Conservation (phyloP, 148 eudicot species). For the Silene latifolia region DNA sequence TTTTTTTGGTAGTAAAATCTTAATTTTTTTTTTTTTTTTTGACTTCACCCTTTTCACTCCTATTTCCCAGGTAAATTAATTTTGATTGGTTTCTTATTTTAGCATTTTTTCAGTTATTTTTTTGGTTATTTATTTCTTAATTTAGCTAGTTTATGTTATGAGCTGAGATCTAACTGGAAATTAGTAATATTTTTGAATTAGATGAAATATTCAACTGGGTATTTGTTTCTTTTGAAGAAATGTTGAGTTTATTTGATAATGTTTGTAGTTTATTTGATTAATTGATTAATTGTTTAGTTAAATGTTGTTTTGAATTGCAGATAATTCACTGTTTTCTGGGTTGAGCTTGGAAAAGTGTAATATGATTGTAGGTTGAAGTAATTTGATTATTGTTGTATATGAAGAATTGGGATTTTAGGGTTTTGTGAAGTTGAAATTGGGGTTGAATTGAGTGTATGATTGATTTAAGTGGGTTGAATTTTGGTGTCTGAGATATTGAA, state of each 20-base stretch:
- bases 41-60: conserved; percentile 1
- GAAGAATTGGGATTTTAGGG: conserved; percentile 17
- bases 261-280: neutral
- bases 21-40: neutral
- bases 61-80: neutral
- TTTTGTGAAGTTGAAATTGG: neutral
- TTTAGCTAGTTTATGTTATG: neutral
- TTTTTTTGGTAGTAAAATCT: conserved; percentile 6
- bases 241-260: neutral
- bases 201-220: neutral
- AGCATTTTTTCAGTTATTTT: neutral
- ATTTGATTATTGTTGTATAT: conserved; percentile 2
- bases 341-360: conserved; percentile 6
- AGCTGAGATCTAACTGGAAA: neutral
- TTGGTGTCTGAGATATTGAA: conserved; percentile 14
- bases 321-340: conserved; percentile 20
- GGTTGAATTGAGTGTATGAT: neutral
- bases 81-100: neutral
- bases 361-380: conserved; percentile 12
- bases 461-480: neutral
- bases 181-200: too few relatives aligned
- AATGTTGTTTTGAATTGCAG: conserved; percentile 20
- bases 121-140: neutral
- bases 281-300: neutral
- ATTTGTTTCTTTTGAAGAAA: conserved; percentile 1